Conservation (phyloP, 176 grass and related monocot species). For the Rhynchospora tenuis region DNA sequence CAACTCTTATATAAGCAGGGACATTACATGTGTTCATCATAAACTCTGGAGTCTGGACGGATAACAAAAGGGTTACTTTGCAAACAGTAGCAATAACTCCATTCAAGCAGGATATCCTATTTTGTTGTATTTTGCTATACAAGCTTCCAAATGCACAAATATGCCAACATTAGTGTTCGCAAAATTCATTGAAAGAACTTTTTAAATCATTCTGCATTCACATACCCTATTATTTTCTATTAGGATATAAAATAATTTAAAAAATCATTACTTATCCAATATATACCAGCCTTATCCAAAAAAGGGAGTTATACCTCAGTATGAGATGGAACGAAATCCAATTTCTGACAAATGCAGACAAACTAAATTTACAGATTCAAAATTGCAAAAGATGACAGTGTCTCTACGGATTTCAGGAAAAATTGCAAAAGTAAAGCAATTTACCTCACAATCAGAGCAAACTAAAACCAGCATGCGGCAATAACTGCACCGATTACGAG, state of each 20-base stretch:
- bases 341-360: background rate
- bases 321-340: background rate
- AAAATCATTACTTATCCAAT: background rate
- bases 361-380: background rate
- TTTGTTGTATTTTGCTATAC: background rate
- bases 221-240: background rate
- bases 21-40: background rate
- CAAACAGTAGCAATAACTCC: background rate
- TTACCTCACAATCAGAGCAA: conserved; percentile 20
- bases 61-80: background rate
- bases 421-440: background rate
- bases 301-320: background rate
- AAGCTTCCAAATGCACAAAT: background rate
- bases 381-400: background rate
- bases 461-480: conserved; percentile 87
- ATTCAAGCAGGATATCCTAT: background rate
- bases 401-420: conserved; percentile 11
- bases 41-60: background rate
- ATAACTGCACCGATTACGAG: conserved; percentile 57
- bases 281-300: background rate
- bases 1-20: background rate
- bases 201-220: background rate
- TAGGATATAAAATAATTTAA: background rate
- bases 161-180: background rate
- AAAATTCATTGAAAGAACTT: background rate